These are phyloP conservation scores for Monilinia fructigena DNA, from an alignment of 2,329 filamentous ascomycete species.

Conservation along the genomic window DNA sequence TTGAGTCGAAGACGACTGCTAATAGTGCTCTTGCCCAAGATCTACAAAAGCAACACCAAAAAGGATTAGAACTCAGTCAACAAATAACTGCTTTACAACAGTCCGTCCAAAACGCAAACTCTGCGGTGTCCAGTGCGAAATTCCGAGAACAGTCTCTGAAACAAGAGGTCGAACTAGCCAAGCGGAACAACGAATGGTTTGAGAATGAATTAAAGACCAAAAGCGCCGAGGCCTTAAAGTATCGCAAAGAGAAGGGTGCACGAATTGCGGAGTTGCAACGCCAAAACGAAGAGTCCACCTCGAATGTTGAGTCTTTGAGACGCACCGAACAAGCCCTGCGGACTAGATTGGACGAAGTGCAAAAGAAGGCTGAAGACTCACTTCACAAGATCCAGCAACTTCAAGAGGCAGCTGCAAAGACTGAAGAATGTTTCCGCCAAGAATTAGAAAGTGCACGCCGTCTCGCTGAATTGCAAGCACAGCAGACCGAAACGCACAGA, in stretches of 20 bases:
- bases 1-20: conserved; percentile 84
- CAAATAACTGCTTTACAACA: conserved; percentile 82
- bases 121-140: conserved; percentile 75
- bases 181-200: conserved; percentile 90
- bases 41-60: conserved; percentile 83
- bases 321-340: conserved; percentile 79
- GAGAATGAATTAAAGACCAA: conserved; percentile 91
- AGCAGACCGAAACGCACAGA: conserved; percentile 70
- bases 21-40: conserved; percentile 86
- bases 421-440: conserved; percentile 82
- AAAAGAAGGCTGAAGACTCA: conserved; percentile 82
- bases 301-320: conserved; percentile 73
- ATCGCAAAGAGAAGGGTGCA: conserved; percentile 90
- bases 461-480: conserved; percentile 77
- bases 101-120: conserved; percentile 76
- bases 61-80: conserved; percentile 78
- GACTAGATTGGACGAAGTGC: conserved; percentile 76
- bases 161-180: conserved; percentile 85
- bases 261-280: conserved; percentile 86
- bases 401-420: conserved; percentile 75
- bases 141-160: conserved; percentile 88
- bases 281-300: conserved; percentile 79
- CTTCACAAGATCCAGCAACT: conserved; percentile 80
- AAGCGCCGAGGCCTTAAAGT: conserved; percentile 80
- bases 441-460: conserved; percentile 80